These are phyloP conservation scores for Turritis glabra DNA, from an alignment of 345 rosid species.

Conservation along the genomic window DNA sequence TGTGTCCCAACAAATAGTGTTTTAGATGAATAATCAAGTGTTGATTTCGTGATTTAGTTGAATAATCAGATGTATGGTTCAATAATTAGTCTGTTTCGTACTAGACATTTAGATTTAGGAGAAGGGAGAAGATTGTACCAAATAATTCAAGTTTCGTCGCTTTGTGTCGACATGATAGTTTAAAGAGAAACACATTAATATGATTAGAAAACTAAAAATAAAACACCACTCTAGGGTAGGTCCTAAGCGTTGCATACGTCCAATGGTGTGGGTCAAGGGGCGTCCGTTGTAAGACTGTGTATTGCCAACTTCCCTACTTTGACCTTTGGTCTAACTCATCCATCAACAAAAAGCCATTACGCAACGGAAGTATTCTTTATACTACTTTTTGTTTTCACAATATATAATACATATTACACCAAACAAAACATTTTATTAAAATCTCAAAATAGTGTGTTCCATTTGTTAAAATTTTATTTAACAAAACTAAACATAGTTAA, in stretches of 20 bases:
- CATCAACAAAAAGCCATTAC: conserved; percentile 21
- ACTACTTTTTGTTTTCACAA: not conserved
- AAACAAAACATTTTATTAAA: too few species aligned
- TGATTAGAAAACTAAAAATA: not conserved
- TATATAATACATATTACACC: too few species aligned
- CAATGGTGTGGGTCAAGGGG: conserved; percentile 26
- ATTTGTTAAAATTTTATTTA: too few species aligned
- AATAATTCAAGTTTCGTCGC: not conserved
- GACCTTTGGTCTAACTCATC: conserved; percentile 35
- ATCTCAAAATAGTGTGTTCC: too few species aligned
- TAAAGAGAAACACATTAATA: not conserved
- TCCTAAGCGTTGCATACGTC: not conserved
- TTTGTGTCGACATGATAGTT: conserved; percentile 4
- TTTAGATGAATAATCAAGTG: not conserved
- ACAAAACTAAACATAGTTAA: too few species aligned
- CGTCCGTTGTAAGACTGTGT: conserved; percentile 6
- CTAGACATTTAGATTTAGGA: not conserved
- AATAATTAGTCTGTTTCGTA: not conserved
- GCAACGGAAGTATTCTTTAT: not conserved
- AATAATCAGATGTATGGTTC: not conserved
- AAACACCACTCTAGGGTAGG: not conserved
- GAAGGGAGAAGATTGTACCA: not conserved
- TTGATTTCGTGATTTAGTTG: not conserved
- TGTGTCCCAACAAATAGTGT: not conserved
- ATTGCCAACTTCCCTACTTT: conserved; percentile 16